These are phyloP conservation scores for Saturnispora hagleri DNA, from an alignment of 805 yeast genomes.

Conservation along the genomic window DNA sequence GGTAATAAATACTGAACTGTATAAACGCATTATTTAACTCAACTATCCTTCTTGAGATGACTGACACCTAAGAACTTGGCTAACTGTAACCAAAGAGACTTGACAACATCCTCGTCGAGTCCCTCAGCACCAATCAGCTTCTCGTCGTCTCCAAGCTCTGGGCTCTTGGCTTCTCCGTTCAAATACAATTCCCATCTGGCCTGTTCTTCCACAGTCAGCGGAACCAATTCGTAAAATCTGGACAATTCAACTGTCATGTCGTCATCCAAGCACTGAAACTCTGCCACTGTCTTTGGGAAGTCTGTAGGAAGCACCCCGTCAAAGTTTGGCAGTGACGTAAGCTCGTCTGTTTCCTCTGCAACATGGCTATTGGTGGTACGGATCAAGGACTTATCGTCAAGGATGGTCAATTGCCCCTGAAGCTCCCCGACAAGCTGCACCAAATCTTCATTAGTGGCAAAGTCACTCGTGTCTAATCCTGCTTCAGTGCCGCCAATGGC, in stretches of 20 bases:
- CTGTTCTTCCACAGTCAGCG: slow-evolving; percentile 51
- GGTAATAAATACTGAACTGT: background rate
- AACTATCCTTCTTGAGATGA: slow-evolving; percentile 10
- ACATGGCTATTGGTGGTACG: slow-evolving; percentile 59
- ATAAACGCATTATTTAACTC: background rate
- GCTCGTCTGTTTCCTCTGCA: slow-evolving; percentile 29
- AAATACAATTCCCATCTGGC: slow-evolving; percentile 41
- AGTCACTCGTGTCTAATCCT: slow-evolving; percentile 40
- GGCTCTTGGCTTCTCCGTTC: slow-evolving; percentile 39
- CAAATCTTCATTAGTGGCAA: slow-evolving; percentile 73
- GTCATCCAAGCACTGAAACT: slow-evolving; percentile 40
- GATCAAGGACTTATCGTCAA: slow-evolving; percentile 70
- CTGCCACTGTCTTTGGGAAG: slow-evolving; percentile 52
- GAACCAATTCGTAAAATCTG: slow-evolving; percentile 67
- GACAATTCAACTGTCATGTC: slow-evolving; percentile 44
- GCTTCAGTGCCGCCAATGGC: background rate
- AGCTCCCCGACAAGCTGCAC: slow-evolving; percentile 82
- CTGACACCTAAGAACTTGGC: slow-evolving; percentile 55
- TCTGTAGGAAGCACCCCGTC: slow-evolving; percentile 62
- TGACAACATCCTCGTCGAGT: slow-evolving; percentile 1
- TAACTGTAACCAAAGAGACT: slow-evolving; percentile 48
- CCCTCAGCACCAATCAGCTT: slow-evolving; percentile 23
- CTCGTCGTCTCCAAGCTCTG: slow-evolving; percentile 25
- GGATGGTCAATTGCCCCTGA: slow-evolving; percentile 73
- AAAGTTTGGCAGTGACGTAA: slow-evolving; percentile 69